These are phyloP conservation scores for Talaromyces trachyspermus DNA, from an alignment of 495 filamentous ascomycete genomes.

Conservation along the genomic window DNA sequence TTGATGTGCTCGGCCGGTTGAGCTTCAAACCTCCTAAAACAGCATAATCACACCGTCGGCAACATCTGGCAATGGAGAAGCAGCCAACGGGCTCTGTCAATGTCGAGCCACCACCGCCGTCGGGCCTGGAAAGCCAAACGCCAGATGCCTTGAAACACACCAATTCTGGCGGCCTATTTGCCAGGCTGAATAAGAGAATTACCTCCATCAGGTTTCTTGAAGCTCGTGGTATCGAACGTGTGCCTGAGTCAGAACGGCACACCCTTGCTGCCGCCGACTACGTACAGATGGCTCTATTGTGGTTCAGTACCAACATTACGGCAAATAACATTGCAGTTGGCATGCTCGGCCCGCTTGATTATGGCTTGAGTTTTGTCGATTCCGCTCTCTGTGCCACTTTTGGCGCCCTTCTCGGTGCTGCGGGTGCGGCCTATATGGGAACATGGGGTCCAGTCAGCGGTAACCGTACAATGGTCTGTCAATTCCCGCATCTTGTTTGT, in stretches of 20 bases:
- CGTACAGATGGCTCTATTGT: constrained; percentile 59
- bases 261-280: constrained; percentile 24
- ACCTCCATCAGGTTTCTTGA: constrained; percentile 50
- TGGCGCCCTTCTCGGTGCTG: constrained; percentile 51
- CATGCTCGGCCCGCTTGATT: constrained; percentile 58
- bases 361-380: constrained; percentile 59
- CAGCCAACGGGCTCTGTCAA: not conserved
- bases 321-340: constrained; percentile 67
- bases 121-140: constrained; percentile 2
- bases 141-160: not conserved
- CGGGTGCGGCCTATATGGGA: constrained; percentile 61
- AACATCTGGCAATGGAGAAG: constrained; percentile 3
- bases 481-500: not conserved
- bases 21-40: too few species aligned
- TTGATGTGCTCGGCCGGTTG: too few species aligned
- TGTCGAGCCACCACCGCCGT: not conserved
- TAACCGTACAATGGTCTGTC: constrained; percentile 59
- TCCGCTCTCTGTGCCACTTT: constrained; percentile 56
- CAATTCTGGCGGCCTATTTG: constrained; percentile 9
- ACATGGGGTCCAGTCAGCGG: constrained; percentile 67
- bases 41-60: too few species aligned
- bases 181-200: constrained; percentile 21
- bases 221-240: constrained; percentile 59
- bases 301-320: constrained; percentile 67
- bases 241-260: constrained; percentile 48